These are phyloP conservation scores for Metroxylon sagu DNA, from an alignment of 176 grass and related monocot genomes.

Conservation along the genomic window DNA sequence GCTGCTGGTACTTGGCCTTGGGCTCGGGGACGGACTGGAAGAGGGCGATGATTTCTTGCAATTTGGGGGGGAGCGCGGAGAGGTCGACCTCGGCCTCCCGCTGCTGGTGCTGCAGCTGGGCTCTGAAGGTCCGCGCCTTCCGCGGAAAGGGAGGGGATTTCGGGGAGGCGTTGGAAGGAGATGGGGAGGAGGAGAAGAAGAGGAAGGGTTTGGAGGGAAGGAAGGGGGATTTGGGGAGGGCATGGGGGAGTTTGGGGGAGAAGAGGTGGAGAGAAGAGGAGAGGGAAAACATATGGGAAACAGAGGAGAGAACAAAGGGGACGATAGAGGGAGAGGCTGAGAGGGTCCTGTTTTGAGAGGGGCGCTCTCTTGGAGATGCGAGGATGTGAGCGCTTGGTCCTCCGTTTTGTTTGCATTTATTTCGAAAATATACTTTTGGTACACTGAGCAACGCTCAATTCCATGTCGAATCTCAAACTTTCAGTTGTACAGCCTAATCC, in stretches of 20 bases:
- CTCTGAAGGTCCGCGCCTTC: constrained; percentile 20
- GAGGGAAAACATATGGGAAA: background rate
- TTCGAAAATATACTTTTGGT: too few species aligned
- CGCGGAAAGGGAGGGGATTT: constrained; percentile 6
- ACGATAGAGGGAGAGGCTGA: too few species aligned
- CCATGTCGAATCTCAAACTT: too few species aligned
- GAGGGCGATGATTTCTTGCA: constrained; percentile 59
- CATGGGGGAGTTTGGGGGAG: constrained; percentile 8
- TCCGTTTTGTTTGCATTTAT: too few species aligned
- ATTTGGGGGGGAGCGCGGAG: constrained; percentile 40
- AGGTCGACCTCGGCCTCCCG: constrained; percentile 24
- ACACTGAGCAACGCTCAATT: too few species aligned
- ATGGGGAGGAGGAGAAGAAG: constrained; percentile 30
- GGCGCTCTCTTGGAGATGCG: too few species aligned
- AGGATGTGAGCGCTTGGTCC: too few species aligned
- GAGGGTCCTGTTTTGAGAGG: too few species aligned
- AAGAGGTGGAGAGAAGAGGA: constrained; percentile 16
- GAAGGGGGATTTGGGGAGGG: background rate
- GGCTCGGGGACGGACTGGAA: constrained; percentile 70
- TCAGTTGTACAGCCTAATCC: too few species aligned
- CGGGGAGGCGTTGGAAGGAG: constrained; percentile 63
- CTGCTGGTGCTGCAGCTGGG: constrained; percentile 15
- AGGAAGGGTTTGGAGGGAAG: constrained; percentile 24
- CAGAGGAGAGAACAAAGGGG: too few species aligned
- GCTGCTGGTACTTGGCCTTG: constrained; percentile 84